A percentile compares a stretch with the other conserved stretches of the same genome.
These are phyloP conservation scores for Rubia yunnanensis DNA, from an alignment of 257 asterid genomes.

Conservation along the genomic window DNA sequence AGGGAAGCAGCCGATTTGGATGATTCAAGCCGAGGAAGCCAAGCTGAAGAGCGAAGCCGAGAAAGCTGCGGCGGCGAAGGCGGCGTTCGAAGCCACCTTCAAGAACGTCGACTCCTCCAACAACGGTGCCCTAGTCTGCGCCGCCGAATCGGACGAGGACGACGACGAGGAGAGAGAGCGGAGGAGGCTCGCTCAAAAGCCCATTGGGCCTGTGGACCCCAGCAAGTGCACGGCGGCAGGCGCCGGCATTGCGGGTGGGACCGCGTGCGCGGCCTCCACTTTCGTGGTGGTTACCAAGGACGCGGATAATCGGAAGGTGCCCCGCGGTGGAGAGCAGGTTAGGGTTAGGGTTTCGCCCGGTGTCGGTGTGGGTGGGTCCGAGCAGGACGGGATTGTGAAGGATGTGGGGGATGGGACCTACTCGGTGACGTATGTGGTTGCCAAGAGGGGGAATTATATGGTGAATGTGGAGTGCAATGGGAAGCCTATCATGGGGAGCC, in stretches of 20 bases:
- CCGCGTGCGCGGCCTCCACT: conserved; percentile 73
- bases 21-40: conserved; percentile 97
- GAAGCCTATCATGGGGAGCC: conserved; percentile 90
- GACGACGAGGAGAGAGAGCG: conserved; percentile 43
- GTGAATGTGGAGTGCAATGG: conserved; percentile 94
- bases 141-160: conserved; percentile 39
- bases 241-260: conserved; percentile 87
- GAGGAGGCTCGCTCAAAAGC: conserved; percentile 34
- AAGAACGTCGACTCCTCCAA: conserved; percentile 32
- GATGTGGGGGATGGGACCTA: conserved; percentile 89
- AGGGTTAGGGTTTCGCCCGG: conserved; percentile 72
- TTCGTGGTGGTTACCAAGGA: conserved; percentile 78
- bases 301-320: conserved; percentile 62
- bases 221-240: conserved; percentile 91
- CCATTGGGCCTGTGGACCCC: conserved; percentile 82
- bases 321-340: conserved; percentile 74
- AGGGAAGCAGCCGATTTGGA: conserved; percentile 69
- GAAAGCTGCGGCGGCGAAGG: conserved; percentile 94
- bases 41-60: conserved; percentile 90
- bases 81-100: conserved; percentile 97
- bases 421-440: conserved; percentile 75
- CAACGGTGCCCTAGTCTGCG: conserved; percentile 9
- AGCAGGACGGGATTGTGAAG: conserved; percentile 81
- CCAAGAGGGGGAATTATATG: conserved; percentile 94
- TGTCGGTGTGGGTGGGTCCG: conserved; percentile 82